These are phyloP conservation scores for Blastobotrys illinoisensis DNA, from an alignment of 1,139 yeast species.

Conservation along the genomic window DNA sequence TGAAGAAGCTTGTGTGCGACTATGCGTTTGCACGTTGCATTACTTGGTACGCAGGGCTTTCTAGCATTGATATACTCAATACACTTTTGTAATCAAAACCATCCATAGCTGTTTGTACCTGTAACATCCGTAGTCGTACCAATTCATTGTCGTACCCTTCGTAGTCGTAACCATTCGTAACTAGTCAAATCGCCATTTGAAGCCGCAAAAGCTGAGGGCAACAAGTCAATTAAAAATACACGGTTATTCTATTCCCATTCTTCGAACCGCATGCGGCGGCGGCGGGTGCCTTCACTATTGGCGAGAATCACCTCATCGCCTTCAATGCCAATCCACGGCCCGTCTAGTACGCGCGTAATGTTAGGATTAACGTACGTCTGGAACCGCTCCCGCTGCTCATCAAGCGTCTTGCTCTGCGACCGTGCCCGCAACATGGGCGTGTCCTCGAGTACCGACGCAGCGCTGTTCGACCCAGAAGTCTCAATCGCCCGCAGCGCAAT, in stretches of 20 bases:
- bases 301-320: slow-evolving; percentile 58
- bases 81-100: too few relatives aligned
- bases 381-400: slow-evolving; percentile 60
- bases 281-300: slow-evolving; percentile 51
- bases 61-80: background rate
- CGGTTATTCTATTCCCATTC: slow-evolving; percentile 44
- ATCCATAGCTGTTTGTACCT: too few relatives aligned
- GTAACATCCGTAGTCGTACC: background rate
- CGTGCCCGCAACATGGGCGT: slow-evolving; percentile 15
- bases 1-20: slow-evolving; percentile 20
- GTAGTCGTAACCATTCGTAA: too few relatives aligned
- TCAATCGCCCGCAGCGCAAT: slow-evolving; percentile 73
- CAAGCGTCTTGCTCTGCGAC: slow-evolving; percentile 44
- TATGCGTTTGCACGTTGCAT: slow-evolving; percentile 4
- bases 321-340: slow-evolving; percentile 73
- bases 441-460: slow-evolving; percentile 2
- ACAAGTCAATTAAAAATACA: background rate
- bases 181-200: too few relatives aligned
- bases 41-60: background rate
- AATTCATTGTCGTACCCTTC: too few relatives aligned
- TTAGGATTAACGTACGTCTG: slow-evolving; percentile 76
- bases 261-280: slow-evolving; percentile 43
- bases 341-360: slow-evolving; percentile 62
- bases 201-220: too few relatives aligned
- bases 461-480: slow-evolving; percentile 20